Percentiles rank a stretch among this genome's conserved stretches.
Evolutionary conservation across 1,284 basidiomycete species (phyloP).

Genomic region (Tilletia caries): DNA sequence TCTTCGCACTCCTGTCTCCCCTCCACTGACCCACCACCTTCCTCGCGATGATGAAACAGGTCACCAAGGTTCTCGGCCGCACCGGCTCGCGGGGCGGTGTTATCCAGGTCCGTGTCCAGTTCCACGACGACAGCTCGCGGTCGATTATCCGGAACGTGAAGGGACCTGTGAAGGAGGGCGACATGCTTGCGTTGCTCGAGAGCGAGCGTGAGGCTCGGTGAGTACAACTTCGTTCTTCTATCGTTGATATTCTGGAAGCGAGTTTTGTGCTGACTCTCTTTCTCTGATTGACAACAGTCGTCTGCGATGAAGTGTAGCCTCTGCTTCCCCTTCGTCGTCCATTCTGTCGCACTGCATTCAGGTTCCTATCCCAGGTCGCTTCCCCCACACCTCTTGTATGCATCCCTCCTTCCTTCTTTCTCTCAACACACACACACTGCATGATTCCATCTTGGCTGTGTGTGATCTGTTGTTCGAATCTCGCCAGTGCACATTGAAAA

Average conservation of each 20-base stretch:
- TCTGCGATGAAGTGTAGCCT: constrained; percentile 13
- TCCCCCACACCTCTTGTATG: constrained; percentile 3
- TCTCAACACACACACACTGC: neutral
- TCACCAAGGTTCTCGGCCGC: constrained; percentile 83
- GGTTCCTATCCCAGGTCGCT: neutral
- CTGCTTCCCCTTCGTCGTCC: neutral
- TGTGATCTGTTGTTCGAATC: too few relatives aligned
- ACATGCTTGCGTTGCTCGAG: constrained; percentile 96
- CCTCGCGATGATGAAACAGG: constrained; percentile 29
- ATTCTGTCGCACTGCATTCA: neutral
- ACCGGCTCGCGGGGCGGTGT: constrained; percentile 99
- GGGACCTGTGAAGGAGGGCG: constrained; percentile 92
- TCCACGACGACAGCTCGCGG: constrained; percentile 95
- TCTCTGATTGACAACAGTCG: neutral
- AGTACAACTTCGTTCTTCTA: constrained; percentile 56
- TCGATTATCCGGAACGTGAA: constrained; percentile 99
- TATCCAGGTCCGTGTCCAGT: constrained; percentile 98
- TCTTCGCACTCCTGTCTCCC: neutral
- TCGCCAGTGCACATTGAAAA: too few relatives aligned
- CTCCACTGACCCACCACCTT: neutral
- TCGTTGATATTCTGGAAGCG: neutral
- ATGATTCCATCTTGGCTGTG: neutral
- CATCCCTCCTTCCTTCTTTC: neutral
- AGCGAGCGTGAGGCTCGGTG: constrained; percentile 99
- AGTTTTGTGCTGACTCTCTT: neutral